Evolutionary conservation across 106 monocot species (phyloP), one percentile per base, ranked within the genome.

Genomic region (Dendrobium officinale): DNA sequence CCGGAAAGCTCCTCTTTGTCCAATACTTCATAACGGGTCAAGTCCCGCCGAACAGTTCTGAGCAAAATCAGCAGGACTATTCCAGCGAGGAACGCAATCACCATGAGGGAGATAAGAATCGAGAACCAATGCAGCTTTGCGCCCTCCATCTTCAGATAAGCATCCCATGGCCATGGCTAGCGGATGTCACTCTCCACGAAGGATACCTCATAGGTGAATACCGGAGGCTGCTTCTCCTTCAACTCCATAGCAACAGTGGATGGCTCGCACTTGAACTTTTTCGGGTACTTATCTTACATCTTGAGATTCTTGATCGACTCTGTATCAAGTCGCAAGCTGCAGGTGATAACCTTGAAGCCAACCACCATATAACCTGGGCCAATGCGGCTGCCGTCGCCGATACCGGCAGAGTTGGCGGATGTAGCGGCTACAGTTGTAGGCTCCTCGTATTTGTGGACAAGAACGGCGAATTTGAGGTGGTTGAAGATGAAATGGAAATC

Each of bases 101-200:
- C 84, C 82, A 86, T 84, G 31, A 89, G 81, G 44, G 86, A 89
- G 29, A 82, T 86, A 61, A 89, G 84, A 72, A 89, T 89, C 31
- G 89, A 89, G 84, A 89, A 86, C 89, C 89, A 89, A 76, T 89
- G 89, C 41, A 89, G 82, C 84, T 82, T 89, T 3, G 86, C 89
- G 9, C 89, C 89, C 51, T 86, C 89, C 89, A 84, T 84, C 77
- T 86, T 84, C 73, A 89, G 66, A 47, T 89, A 89, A 16, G 86
- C 86, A 26, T 89, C 86, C 89, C 89, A 89, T 18, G 84, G 81
- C 15, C 84, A 89, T 2, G 89, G 89, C 89, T 86, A 89, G 84
- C 79, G 82, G 66, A 89, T 82, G 61, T 77, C 79, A 43, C 86
- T 89, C 81, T 84, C 81, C 7, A 86, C 84, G 42, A 89, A 89